phyloP scores from a whole-genome alignment of 306 rosid genomes.

The Medicago truncatula region DNA sequence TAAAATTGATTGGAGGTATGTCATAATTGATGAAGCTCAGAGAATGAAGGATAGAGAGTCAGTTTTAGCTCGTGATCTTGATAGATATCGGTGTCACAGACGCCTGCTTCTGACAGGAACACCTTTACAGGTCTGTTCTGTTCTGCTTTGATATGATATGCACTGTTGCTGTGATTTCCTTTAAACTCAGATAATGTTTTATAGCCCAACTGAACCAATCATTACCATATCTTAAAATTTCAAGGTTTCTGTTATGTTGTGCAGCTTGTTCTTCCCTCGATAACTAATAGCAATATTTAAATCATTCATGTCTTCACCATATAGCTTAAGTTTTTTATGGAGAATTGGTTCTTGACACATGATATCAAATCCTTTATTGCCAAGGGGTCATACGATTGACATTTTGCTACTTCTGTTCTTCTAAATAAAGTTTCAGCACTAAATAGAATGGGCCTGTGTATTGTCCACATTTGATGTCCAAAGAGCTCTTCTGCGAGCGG shows the following conservation, averaged over 20 bases:
- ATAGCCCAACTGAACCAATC: constrained; percentile 32
- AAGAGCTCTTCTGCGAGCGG: constrained; percentile 17
- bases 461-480: not conserved
- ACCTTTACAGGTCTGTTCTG: constrained; percentile 83
- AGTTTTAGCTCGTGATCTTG: constrained; percentile 90
- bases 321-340: constrained; percentile 11
- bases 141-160: constrained; percentile 27
- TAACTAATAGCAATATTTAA: constrained; percentile 23
- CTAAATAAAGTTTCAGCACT: constrained; percentile 21
- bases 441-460: constrained; percentile 9
- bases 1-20: constrained; percentile 62
- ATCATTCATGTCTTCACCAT: constrained; percentile 14
- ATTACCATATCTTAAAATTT: constrained; percentile 1
- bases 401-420: not conserved
- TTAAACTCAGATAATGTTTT: not conserved
- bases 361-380: constrained; percentile 18
- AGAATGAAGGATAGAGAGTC: constrained; percentile 55
- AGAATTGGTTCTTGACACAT: not conserved
- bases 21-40: constrained; percentile 50
- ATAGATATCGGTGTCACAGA: constrained; percentile 93
- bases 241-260: constrained; percentile 32
- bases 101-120: constrained; percentile 97
- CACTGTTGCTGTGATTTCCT: constrained; percentile 12
- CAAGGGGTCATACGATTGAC: not conserved
- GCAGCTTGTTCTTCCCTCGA: constrained; percentile 28